These are phyloP conservation scores for Conringia planisiliqua DNA, from an alignment of 345 rosid species.

Conservation along the genomic window DNA sequence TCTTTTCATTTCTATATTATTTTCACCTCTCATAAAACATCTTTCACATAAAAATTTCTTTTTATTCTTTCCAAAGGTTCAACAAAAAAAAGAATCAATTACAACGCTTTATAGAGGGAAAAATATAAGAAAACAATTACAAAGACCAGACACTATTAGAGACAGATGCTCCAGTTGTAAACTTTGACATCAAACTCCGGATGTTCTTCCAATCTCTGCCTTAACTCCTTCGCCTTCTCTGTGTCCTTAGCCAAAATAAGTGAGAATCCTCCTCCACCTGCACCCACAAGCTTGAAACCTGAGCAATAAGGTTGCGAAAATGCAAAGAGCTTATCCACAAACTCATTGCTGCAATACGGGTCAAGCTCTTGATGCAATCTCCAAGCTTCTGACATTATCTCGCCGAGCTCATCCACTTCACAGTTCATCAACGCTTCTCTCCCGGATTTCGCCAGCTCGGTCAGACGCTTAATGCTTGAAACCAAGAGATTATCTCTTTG, in stretches of 20 bases:
- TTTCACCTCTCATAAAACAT: not conserved
- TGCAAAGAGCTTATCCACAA: slow-evolving; percentile 69
- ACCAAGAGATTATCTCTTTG: slow-evolving; percentile 77
- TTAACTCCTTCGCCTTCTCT: slow-evolving; percentile 49
- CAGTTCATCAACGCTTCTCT: slow-evolving; percentile 94
- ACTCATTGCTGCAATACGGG: slow-evolving; percentile 87
- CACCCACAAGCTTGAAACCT: slow-evolving; percentile 96
- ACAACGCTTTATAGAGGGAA: not conserved
- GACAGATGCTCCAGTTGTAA: slow-evolving; percentile 59
- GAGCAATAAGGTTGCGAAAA: slow-evolving; percentile 69
- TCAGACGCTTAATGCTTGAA: slow-evolving; percentile 79
- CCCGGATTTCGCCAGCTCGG: slow-evolving; percentile 76
- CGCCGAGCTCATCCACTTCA: slow-evolving; percentile 73
- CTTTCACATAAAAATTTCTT: not conserved
- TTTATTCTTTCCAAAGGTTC: not conserved
- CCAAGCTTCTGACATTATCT: slow-evolving; percentile 92
- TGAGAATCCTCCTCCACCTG: slow-evolving; percentile 96
- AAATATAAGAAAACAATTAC: not conserved
- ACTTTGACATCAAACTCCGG: slow-evolving; percentile 51
- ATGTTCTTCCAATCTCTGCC: slow-evolving; percentile 44
- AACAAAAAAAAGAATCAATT: not conserved
- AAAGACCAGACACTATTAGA: slow-evolving; percentile 3
- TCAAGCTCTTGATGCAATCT: slow-evolving; percentile 96
- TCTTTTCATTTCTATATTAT: not conserved
- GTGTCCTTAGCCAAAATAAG: slow-evolving; percentile 61